Evolutionary conservation across 2,329 filamentous ascomycete species (phyloP).

Genomic region (Lachnellula cervina): DNA sequence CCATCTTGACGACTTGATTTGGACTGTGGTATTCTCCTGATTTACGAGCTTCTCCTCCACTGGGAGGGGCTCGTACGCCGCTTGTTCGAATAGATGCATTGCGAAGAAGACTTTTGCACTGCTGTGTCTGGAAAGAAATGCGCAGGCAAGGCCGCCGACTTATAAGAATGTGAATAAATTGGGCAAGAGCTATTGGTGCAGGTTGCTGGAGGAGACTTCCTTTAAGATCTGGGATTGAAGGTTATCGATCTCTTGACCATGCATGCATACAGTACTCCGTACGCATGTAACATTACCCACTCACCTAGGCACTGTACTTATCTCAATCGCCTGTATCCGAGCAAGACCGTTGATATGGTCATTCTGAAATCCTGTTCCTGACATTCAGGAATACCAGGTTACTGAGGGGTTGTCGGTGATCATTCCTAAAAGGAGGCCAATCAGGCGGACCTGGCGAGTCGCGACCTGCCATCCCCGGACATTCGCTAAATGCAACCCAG

Average conservation of each 20-base stretch:
- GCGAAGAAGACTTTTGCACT: slow-evolving; percentile 2
- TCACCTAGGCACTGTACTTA: neutral
- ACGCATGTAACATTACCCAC: slow-evolving; percentile 6
- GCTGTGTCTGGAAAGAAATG: neutral
- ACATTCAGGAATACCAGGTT: neutral
- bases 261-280: neutral
- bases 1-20: slow-evolving; percentile 3
- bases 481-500: neutral
- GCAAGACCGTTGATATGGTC: neutral
- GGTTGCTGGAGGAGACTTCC: neutral
- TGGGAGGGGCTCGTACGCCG: slow-evolving; percentile 7
- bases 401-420: slow-evolving; percentile 12
- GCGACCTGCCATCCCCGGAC: slow-evolving; percentile 6
- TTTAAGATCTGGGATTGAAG: slow-evolving; percentile 4
- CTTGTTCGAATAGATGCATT: slow-evolving; percentile 9
- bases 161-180: slow-evolving; percentile 1
- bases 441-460: slow-evolving; percentile 7
- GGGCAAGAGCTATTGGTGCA: slow-evolving; percentile 1
- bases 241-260: slow-evolving; percentile 15
- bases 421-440: slow-evolving; percentile 10
- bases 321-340: slow-evolving; percentile 5
- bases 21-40: neutral
- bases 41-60: slow-evolving; percentile 8
- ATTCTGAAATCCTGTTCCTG: neutral
- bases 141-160: slow-evolving; percentile 1